Evolutionary conservation across 805 yeast species (phyloP).

Genomic region (Candida maesae): DNA sequence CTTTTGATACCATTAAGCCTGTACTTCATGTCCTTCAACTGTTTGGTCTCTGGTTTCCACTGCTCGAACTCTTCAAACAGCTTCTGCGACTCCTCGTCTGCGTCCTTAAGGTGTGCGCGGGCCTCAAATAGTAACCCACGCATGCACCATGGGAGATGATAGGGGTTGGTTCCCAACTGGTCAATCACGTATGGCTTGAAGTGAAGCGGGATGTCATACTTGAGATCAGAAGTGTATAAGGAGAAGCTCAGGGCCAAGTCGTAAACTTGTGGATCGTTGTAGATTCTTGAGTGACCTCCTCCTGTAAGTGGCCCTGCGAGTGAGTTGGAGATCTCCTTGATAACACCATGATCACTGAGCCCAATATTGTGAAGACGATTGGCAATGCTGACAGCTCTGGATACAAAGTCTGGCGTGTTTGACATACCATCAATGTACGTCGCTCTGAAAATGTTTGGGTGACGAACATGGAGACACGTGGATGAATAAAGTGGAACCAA

Average conservation of each 20-base stretch:
- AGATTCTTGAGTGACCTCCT: constrained; percentile 89
- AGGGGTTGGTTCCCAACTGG: constrained; percentile 73
- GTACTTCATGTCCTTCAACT: constrained; percentile 78
- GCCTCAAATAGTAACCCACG: constrained; percentile 75
- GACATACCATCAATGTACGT: constrained; percentile 84
- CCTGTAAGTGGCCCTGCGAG: constrained; percentile 91
- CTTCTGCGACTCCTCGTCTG: constrained; percentile 53
- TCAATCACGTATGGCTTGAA: constrained; percentile 53
- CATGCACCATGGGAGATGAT: constrained; percentile 87
- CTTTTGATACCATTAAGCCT: constrained; percentile 55
- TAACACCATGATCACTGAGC: constrained; percentile 76
- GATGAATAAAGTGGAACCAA: constrained; percentile 91
- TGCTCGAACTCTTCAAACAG: constrained; percentile 69
- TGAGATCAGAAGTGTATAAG: constrained; percentile 65
- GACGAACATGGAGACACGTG: constrained; percentile 72
- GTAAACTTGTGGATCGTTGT: constrained; percentile 82
- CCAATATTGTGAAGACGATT: constrained; percentile 75
- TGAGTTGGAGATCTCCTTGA: constrained; percentile 75
- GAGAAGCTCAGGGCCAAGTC: constrained; percentile 72
- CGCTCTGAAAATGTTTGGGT: constrained; percentile 87
- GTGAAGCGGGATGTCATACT: constrained; percentile 35
- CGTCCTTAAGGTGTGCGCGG: constrained; percentile 41
- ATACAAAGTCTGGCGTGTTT: constrained; percentile 74
- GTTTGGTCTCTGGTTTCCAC: constrained; percentile 87
- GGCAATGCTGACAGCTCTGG: constrained; percentile 68